phyloP scores from a whole-genome alignment of 192 early-diverging fungal genomes.

The Coemansia sp. region DNA sequence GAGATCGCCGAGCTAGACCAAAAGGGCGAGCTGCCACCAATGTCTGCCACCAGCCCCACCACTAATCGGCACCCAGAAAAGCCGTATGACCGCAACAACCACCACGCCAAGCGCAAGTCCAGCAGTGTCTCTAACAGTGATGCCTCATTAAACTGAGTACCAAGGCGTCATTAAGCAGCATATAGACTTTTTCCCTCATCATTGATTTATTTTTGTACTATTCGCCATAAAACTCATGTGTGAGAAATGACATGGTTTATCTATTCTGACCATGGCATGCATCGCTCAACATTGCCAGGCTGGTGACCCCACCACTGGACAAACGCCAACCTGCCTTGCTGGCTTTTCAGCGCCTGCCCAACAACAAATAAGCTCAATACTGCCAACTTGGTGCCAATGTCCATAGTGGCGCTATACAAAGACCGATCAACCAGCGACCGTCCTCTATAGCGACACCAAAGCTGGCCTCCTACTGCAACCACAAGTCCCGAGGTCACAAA shows the following conservation, averaged over 20 bases:
- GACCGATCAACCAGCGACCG: conserved; percentile 43
- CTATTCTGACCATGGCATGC: conserved; percentile 5
- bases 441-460: conserved; percentile 17
- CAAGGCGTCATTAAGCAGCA: not conserved
- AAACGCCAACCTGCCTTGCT: conserved; percentile 26
- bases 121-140: conserved; percentile 25
- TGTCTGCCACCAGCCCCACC: not conserved
- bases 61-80: not conserved
- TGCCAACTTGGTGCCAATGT: conserved; percentile 40
- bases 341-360: conserved; percentile 31
- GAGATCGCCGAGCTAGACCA: conserved; percentile 74
- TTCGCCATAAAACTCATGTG: not conserved
- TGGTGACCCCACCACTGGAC: conserved; percentile 52
- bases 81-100: not conserved
- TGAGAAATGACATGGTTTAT: not conserved
- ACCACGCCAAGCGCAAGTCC: conserved; percentile 9
- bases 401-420: conserved; percentile 46
- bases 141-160: conserved; percentile 4
- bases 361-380: conserved; percentile 31
- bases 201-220: conserved; percentile 5
- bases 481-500: conserved; percentile 41
- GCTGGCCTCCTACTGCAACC: conserved; percentile 35
- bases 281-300: conserved; percentile 40
- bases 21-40: conserved; percentile 40
- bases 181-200: no score